A percentile compares a stretch with the other conserved stretches of the same genome.
Evolutionary conservation across 176 grass and related monocot genomes (phyloP).

Genomic region (Saccharum spontaneum): DNA sequence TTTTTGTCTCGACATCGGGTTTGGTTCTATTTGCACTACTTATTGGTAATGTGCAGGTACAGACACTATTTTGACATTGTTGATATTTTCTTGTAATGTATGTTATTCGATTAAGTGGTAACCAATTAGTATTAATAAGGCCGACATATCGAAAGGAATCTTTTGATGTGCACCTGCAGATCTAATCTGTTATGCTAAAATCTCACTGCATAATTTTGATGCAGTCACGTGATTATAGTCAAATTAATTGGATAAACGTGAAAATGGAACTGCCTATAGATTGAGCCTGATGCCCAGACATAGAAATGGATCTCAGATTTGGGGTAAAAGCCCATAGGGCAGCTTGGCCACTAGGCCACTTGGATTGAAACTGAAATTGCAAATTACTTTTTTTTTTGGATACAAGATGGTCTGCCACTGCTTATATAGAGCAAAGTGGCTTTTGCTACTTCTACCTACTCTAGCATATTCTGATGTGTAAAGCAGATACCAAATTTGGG

Average conservation of each 20-base stretch:
- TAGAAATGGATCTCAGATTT: too few relatives aligned
- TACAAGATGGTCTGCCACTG: too few relatives aligned
- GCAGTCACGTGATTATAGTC: background rate
- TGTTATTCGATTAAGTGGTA: background rate
- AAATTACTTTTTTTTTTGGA: too few relatives aligned
- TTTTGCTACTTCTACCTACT: too few relatives aligned
- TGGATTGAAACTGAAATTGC: too few relatives aligned
- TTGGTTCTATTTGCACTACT: slow-evolving; percentile 97
- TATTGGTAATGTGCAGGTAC: slow-evolving; percentile 98
- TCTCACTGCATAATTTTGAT: background rate
- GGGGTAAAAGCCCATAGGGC: too few relatives aligned
- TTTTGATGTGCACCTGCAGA: background rate
- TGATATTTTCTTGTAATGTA: background rate
- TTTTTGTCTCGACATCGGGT: slow-evolving; percentile 75
- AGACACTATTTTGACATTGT: background rate
- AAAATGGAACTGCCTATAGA: slow-evolving; percentile 10
- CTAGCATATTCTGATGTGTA: too few relatives aligned
- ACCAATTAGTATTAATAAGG: slow-evolving; percentile 2
- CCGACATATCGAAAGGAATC: background rate
- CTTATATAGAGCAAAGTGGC: too few relatives aligned
- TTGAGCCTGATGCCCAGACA: too few relatives aligned
- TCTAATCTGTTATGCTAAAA: slow-evolving; percentile 12
- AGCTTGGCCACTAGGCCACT: too few relatives aligned
- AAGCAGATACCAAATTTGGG: too few relatives aligned
- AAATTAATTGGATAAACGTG: background rate